A percentile compares a stretch with the other conserved stretches of the same genome.
Evolutionary conservation across 2,329 filamentous ascomycete species (phyloP).

Genomic region (Apiospora koreana): DNA sequence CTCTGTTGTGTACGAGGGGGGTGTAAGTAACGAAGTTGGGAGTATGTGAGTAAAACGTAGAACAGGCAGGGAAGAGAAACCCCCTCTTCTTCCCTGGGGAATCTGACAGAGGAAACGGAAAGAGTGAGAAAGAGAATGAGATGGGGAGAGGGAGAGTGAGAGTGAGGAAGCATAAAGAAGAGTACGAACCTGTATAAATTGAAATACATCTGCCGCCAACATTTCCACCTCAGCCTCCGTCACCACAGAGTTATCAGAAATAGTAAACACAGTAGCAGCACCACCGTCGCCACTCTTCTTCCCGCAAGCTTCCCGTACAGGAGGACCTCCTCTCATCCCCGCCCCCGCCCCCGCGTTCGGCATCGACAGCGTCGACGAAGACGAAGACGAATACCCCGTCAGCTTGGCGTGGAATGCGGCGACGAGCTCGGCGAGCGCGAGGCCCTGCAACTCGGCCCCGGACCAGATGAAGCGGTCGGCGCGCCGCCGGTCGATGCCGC

Average conservation of each 20-base stretch:
- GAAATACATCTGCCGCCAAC: background rate
- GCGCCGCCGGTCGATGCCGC: constrained; percentile 5
- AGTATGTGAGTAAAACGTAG: background rate
- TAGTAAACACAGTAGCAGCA: background rate
- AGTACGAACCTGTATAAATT: background rate
- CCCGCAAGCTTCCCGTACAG: too few relatives aligned
- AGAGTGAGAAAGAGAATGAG: background rate
- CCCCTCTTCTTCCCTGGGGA: too few relatives aligned
- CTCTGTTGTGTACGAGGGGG: background rate
- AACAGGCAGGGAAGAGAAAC: too few relatives aligned
- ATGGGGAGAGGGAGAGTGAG: too few relatives aligned
- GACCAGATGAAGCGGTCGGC: constrained; percentile 11
- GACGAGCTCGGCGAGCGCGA: constrained; percentile 1
- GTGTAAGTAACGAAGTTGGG: background rate
- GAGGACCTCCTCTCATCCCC: too few relatives aligned
- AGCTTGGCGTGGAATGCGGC: constrained; percentile 3
- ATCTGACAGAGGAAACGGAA: too few relatives aligned
- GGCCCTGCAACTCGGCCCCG: constrained; percentile 7
- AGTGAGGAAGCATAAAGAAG: too few relatives aligned
- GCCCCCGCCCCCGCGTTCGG: background rate
- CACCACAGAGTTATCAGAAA: background rate
- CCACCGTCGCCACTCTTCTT: background rate
- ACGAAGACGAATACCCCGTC: background rate
- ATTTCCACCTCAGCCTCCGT: background rate
- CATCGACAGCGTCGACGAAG: background rate